Evolutionary conservation across 148 eudicot species (phyloP), one percentile per base, ranked within the genome.

Genomic region (Cornus suecica): DNA sequence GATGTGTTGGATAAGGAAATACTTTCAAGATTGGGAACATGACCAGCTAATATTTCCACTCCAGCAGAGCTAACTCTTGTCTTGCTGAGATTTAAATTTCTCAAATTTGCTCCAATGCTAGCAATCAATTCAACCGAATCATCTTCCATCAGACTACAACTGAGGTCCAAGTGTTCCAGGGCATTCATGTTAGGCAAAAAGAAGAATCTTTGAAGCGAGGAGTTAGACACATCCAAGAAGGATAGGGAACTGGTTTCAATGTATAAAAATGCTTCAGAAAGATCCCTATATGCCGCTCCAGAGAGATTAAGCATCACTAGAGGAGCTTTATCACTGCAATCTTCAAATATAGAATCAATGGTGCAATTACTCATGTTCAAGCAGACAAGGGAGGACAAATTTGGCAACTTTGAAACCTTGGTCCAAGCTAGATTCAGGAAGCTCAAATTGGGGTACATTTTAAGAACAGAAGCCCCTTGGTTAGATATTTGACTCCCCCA

Each of bases 331-430:
- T 83, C 85, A 54, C 86, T 86, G 62, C 62, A 34, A 11, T 84
- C 91, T 74, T 83, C 84, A 68, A 87, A 83, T 52, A 86, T 42
- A 72, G 93, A 88, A 70, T 65, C 52, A 76, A 91, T 82, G 65
- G 83, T 60, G 76, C 99, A 95, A 74, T 90, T 84, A 80, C 99
- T 91, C 99, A 95, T 92, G 86, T 89, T 85, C 78, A 95, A 83
- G 86, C 79, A 72, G 69, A 69, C 60, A 72, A 95, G 87, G 66
- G 85, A 83, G 77, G 84, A 72, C 83, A 92, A 72, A 67, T 72
- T 82, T 52, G 99, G 94, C 74, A 95, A 77, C 69, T 52, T 74
- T 10, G 99, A 87, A 60, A 92, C 86, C 24, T 80, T 84, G 7
- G 99, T 92, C 99, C 99, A 95, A 52, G 88, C 94, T 77, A 95